Conservation (phyloP, 441 rosid species). For the Erodium texanum region DNA sequence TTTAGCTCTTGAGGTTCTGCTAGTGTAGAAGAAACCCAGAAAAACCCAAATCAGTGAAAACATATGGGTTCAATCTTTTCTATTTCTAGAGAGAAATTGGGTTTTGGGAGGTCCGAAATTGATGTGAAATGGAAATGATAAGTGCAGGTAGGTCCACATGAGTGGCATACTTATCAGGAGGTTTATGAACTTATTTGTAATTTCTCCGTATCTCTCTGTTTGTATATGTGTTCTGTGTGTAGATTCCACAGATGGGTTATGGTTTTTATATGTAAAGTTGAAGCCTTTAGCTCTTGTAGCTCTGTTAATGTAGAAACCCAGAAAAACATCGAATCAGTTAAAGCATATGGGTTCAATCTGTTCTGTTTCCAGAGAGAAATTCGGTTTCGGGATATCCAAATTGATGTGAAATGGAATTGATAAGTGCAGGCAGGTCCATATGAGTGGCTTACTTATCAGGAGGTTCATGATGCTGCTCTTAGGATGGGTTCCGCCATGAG, state of each 20-base stretch:
- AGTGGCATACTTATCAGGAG: too few species aligned
- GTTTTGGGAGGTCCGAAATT: too few species aligned
- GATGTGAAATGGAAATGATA: too few species aligned
- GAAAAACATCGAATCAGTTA: background rate
- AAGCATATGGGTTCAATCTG: too few species aligned
- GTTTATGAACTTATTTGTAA: too few species aligned
- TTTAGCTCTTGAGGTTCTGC: too few species aligned
- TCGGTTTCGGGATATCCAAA: background rate
- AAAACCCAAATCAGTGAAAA: too few species aligned
- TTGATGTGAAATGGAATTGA: background rate
- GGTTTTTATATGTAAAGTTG: background rate
- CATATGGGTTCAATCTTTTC: too few species aligned
- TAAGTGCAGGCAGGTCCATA: constrained; percentile 60
- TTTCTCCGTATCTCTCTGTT: background rate
- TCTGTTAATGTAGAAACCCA: background rate
- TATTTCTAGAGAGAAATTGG: too few species aligned
- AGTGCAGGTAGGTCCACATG: too few species aligned
- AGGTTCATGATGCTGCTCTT: constrained; percentile 53
- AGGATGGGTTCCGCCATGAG: constrained; percentile 69
- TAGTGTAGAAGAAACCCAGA: too few species aligned
- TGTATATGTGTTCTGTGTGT: background rate
- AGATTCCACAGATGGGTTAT: too few species aligned
- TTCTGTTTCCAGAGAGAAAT: background rate
- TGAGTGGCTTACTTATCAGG: constrained; percentile 65
- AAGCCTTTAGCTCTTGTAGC: background rate